These are phyloP conservation scores for Penicillium psychrofluorescens DNA, from an alignment of 495 filamentous ascomycete genomes.

Conservation along the genomic window DNA sequence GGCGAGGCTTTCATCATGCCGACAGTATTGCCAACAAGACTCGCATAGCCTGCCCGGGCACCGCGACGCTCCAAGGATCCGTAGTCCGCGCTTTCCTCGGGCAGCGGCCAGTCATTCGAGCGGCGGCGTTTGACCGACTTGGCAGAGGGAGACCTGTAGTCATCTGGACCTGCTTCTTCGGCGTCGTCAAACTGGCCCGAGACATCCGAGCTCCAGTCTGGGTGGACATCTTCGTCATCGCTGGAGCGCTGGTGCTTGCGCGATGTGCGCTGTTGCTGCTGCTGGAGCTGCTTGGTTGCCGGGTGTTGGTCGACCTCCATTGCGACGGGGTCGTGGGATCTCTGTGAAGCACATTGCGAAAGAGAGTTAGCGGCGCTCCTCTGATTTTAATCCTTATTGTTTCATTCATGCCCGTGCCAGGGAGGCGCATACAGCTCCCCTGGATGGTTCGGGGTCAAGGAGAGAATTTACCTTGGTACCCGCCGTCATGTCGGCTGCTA, in stretches of 20 bases:
- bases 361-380: conserved; percentile 6
- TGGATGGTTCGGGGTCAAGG: conserved; percentile 1
- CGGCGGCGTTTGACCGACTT: conserved; percentile 38
- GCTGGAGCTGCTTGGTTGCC: conserved; percentile 2
- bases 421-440: not conserved
- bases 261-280: conserved; percentile 18
- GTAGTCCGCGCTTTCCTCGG: conserved; percentile 20
- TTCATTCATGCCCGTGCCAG: no score
- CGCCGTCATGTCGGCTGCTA: conserved; percentile 4
- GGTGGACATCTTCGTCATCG: conserved; percentile 9
- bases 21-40: not conserved
- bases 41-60: conserved; percentile 3
- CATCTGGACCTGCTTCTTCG: conserved; percentile 23
- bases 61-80: conserved; percentile 9
- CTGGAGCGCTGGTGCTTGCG: conserved; percentile 27
- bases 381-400: not conserved
- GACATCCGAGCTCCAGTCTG: conserved; percentile 22
- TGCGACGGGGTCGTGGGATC: conserved; percentile 2
- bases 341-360: conserved; percentile 1
- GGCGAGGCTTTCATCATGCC: conserved; percentile 16
- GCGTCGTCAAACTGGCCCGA: conserved; percentile 39
- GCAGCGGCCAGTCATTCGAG: conserved; percentile 44
- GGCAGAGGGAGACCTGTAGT: conserved; percentile 15
- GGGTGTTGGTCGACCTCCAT: conserved; percentile 13
- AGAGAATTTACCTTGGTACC: conserved; percentile 11